Evolutionary conservation across 73 alveolate genomes (phyloP).

Genomic region (Paramecium biaurelia): DNA sequence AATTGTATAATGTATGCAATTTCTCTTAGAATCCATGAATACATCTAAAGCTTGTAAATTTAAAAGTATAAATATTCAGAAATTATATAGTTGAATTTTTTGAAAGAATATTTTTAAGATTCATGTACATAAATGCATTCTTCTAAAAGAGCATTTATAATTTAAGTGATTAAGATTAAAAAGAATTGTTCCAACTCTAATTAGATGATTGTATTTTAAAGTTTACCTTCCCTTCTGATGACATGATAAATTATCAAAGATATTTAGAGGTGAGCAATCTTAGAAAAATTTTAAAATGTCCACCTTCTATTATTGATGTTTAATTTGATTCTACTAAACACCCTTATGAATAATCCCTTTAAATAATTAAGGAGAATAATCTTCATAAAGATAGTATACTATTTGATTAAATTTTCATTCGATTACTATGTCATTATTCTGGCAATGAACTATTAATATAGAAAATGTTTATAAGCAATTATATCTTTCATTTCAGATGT

Average conservation of each 20-base stretch:
- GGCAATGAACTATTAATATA: neutral
- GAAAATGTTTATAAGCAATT: neutral
- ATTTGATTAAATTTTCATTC: neutral
- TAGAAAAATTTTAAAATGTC: neutral
- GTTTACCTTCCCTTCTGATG: neutral
- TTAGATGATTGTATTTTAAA: neutral
- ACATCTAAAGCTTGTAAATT: constrained; percentile 8
- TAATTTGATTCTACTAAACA: neutral
- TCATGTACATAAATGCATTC: constrained; percentile 8
- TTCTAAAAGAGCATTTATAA: neutral
- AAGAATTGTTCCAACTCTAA: constrained; percentile 4
- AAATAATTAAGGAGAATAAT: neutral
- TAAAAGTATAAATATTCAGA: neutral
- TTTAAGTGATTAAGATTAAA: neutral
- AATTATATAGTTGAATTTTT: neutral
- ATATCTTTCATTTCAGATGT: neutral
- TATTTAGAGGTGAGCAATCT: neutral
- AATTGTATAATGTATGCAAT: neutral
- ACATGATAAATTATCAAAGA: neutral
- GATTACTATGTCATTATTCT: neutral
- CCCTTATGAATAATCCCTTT: constrained; percentile 3
- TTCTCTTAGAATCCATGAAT: neutral
- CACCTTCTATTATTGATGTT: neutral
- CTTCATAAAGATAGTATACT: neutral
- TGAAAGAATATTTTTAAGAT: neutral